These are phyloP conservation scores for Fraxinus paxiana DNA, from an alignment of 305 asterid genomes.

Conservation along the genomic window DNA sequence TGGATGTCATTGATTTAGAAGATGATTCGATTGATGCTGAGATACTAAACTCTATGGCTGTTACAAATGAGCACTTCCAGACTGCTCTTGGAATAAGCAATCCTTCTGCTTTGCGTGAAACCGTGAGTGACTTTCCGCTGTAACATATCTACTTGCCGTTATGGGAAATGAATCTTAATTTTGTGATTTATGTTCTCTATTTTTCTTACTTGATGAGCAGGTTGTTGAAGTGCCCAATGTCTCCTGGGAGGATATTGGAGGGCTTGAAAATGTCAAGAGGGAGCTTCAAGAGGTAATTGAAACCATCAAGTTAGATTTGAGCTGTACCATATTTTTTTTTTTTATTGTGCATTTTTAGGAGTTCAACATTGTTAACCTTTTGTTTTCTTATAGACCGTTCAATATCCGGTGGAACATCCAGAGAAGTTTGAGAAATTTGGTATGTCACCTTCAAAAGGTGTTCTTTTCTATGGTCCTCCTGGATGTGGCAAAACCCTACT, in stretches of 20 bases:
- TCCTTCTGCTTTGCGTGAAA: conserved; percentile 59
- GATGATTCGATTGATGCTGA: conserved; percentile 64
- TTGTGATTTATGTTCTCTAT: not conserved
- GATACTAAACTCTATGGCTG: conserved; percentile 60
- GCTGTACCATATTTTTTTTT: not conserved
- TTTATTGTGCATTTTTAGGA: not conserved
- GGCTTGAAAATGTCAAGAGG: conserved; percentile 59
- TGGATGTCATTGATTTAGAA: conserved; percentile 62
- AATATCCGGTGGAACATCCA: conserved; percentile 54
- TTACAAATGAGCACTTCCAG: conserved; percentile 55
- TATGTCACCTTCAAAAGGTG: conserved; percentile 22
- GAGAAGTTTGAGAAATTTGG: conserved; percentile 46
- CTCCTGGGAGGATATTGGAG: conserved; percentile 62
- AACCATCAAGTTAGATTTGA: conserved; percentile 8
- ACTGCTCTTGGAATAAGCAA: conserved; percentile 59
- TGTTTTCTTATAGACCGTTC: conserved; percentile 42
- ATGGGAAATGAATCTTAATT: not conserved
- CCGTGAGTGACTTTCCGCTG: conserved; percentile 34
- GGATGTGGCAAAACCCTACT: conserved; percentile 25
- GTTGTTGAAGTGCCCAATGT: conserved; percentile 65
- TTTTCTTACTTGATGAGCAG: conserved; percentile 25
- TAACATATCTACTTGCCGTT: not conserved
- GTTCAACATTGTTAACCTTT: not conserved
- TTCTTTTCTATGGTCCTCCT: conserved; percentile 14
- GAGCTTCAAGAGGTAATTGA: conserved; percentile 61